Percentiles rank a stretch among this genome's conserved stretches.
Evolutionary conservation across 1,139 yeast species (phyloP).

Genomic region (Magnusiomyces paraingens): DNA sequence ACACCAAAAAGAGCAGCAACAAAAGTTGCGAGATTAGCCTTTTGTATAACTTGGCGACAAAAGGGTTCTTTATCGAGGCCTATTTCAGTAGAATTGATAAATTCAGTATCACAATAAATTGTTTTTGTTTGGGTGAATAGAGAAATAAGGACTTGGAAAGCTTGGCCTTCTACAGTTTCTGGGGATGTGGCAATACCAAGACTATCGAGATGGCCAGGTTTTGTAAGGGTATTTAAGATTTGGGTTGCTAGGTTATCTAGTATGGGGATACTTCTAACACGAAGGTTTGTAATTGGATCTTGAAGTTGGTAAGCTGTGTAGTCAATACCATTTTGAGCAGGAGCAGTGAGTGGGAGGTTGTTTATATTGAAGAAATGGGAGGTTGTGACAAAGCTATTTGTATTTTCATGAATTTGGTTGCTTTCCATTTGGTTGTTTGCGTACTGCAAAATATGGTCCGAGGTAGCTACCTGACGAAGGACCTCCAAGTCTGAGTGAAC

Average conservation of each 20-base stretch:
- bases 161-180: constrained; percentile 65
- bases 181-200: constrained; percentile 66
- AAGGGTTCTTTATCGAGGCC: constrained; percentile 17
- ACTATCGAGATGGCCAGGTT: constrained; percentile 67
- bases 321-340: constrained; percentile 6
- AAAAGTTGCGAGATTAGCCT: constrained; percentile 83
- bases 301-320: not conserved
- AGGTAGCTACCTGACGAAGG: too few species aligned
- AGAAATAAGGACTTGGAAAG: constrained; percentile 64
- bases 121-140: constrained; percentile 55
- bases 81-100: constrained; percentile 22
- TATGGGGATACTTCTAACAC: constrained; percentile 61
- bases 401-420: too few species aligned
- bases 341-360: too few species aligned
- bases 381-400: too few species aligned
- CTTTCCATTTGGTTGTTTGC: too few species aligned
- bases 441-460: too few species aligned
- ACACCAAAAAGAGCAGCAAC: constrained; percentile 78
- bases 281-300: constrained; percentile 39
- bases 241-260: constrained; percentile 73
- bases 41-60: constrained; percentile 65
- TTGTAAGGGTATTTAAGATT: constrained; percentile 58
- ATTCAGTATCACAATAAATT: constrained; percentile 27
- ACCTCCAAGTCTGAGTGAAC: not conserved
- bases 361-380: too few species aligned